Base-by-base conservation (phyloP, 345 rosid genomes). In the Isatis tinctoria region DNA sequence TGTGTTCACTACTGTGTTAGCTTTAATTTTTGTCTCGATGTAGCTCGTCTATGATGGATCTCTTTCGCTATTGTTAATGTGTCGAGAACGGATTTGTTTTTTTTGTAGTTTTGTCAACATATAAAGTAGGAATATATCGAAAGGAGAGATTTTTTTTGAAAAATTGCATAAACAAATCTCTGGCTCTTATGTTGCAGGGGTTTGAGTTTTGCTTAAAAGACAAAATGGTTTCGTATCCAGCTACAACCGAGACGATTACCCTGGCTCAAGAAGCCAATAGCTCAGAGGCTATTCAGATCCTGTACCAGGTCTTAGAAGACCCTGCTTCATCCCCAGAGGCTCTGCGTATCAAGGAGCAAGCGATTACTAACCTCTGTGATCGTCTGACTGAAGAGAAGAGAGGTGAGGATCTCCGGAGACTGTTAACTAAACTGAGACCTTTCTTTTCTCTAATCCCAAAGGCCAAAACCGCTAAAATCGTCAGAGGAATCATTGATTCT, bases 381-480 rank as follows among this genome's bases (percentile, higher is more conserved):
- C 84, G 85, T 74, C 84, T 94, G 14, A 80, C 93, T 49, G 89
- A 88, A 49, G 96, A 92, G 85, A 88, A 85, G 81, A 75, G 78
- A 70, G 98, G 90, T 1, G 90, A 90, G 87, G 98, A 91, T 66
- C 93, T 94, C 26, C 80, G 90, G 3, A 78, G 65, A 41, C 90
- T 94, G 17, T 80, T 91, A 12, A 87, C 93, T 16, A 93, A 90
- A 61, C 67, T 94, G 80, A 90, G 97, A 72, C 96, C 96, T 61
- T 94, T 84, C 79, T 94, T 92, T 72, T 85, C 97, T 0, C 66
- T 90, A 62, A 90, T 92, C 76, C 96, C 98, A 5, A 95, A 95
- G 86, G 99, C 97, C 7, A 95, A 95, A 78, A 95, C 99, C 13
- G 97, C 99, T 0, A 95, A 95, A 66, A 88, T 92, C 64, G 97